These are phyloP conservation scores for Phtheirospermum japonicum DNA, from an alignment of 257 asterid genomes.

Conservation along the genomic window DNA sequence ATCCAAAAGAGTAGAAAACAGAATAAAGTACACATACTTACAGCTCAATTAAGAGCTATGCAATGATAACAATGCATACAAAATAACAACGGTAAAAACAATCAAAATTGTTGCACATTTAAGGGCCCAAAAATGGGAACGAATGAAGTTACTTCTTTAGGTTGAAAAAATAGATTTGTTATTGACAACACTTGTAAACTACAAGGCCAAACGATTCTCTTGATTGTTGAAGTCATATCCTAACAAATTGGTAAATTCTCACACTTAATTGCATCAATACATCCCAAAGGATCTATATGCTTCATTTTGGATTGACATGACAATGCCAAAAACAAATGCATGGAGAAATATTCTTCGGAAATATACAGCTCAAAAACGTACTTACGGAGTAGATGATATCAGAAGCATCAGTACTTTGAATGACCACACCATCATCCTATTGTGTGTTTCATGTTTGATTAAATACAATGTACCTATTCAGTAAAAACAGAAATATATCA, in stretches of 20 bases:
- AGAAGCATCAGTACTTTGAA: constrained; percentile 74
- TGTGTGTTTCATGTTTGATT: constrained; percentile 64
- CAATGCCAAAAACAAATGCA: constrained; percentile 24
- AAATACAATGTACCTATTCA: constrained; percentile 65
- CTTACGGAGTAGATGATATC: constrained; percentile 96
- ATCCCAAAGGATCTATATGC: not conserved
- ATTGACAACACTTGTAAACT: constrained; percentile 7
- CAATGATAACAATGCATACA: constrained; percentile 18
- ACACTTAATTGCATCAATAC: not conserved
- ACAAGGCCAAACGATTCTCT: constrained; percentile 2
- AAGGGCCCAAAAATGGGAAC: constrained; percentile 7
- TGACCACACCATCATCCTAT: constrained; percentile 65
- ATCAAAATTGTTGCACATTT: not conserved
- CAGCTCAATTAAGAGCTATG: not conserved
- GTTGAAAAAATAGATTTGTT: constrained; percentile 9
- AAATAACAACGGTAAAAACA: constrained; percentile 13
- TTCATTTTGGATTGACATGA: constrained; percentile 21
- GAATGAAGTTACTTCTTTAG: not conserved
- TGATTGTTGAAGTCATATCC: constrained; percentile 25
- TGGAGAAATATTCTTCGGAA: not conserved
- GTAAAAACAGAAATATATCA: constrained; percentile 13
- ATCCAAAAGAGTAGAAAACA: no score
- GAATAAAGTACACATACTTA: constrained; percentile 1
- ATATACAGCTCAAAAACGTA: constrained; percentile 25
- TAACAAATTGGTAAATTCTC: constrained; percentile 8